Conservation (phyloP, 73 alveolate species). For the Paramecium caudatum region DNA sequence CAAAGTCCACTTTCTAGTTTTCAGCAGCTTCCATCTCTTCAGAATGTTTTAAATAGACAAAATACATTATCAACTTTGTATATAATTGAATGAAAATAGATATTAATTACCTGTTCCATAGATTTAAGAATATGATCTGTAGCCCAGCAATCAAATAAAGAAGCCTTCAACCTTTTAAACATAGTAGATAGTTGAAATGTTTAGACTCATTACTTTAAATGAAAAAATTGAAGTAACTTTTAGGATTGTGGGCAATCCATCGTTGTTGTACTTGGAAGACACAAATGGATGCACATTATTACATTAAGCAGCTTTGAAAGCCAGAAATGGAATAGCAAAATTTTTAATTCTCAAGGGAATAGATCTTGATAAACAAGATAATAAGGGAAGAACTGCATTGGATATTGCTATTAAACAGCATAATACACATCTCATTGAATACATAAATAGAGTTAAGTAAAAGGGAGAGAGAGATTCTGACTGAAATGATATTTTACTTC, state of each 20-base stretch:
- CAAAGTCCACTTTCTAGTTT: not conserved
- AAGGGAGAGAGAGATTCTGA: not conserved
- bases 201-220: not conserved
- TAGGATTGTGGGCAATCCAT: not conserved
- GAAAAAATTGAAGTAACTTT: conserved; percentile 16
- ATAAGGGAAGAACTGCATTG: not conserved
- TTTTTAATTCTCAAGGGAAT: not conserved
- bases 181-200: not conserved
- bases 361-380: not conserved
- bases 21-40: not conserved
- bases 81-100: no score
- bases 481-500: not conserved
- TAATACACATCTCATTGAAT: not conserved
- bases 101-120: not conserved
- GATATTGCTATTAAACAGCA: not conserved
- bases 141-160: not conserved
- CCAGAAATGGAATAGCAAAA: conserved; percentile 4
- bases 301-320: not conserved
- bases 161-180: not conserved
- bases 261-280: not conserved
- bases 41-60: not conserved
- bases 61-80: no score
- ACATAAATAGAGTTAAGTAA: not conserved
- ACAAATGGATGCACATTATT: not conserved
- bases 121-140: not conserved